Base-by-base conservation (phyloP, 1,284 basidiomycete species). In the Ganoderma lucidum region DNA sequence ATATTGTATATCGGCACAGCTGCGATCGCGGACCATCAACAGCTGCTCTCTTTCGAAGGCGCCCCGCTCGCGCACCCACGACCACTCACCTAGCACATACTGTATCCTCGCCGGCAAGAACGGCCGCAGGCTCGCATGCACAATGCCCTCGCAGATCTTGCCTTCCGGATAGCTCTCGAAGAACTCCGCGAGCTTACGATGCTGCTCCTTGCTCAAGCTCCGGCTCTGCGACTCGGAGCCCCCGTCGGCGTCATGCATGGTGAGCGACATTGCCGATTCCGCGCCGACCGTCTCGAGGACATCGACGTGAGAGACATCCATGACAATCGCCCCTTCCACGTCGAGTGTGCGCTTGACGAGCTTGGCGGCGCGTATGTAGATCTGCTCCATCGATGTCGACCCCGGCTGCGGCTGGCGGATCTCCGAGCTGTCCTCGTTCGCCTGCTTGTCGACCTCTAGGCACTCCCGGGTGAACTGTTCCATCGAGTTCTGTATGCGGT, bases 401-500 rank as follows among this genome's bases (percentile, higher is more conserved):
- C 75, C 73, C 17, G 77, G 76, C 60, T 77, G 75, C 17, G 77
- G 76, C 60, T 77, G 75, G 41, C 76, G 71, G 39, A 73, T 71
- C 53, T 77, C 77, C 23, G 70, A 64, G 35, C 70, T 71, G 48
- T 79, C 77, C 28, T 72, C 73, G 62, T 84, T 81, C 10, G 82
- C 80, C 69, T 91, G 87, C 66, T 86, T 90, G 77, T 98, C 96
- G 75, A 97, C 94, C 79, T 98, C 96, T 53, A 98, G 86, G 76
- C 96, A 97, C 80, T 98, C 96, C 62, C 96, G 90, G 63, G 95
- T 97, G 78, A 98, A 98, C 74, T 94, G 89, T 80, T 98, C 96
- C 94, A 98, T 98, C 86, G 63, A 64, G 35, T 84, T 94, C 78
- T 98, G 96, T 66, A 98, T 98, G 62, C 93, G 89, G 77, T 97